These are phyloP conservation scores for Talaromyces sp. DNA, from an alignment of 2,329 filamentous ascomycete species.

Conservation along the genomic window DNA sequence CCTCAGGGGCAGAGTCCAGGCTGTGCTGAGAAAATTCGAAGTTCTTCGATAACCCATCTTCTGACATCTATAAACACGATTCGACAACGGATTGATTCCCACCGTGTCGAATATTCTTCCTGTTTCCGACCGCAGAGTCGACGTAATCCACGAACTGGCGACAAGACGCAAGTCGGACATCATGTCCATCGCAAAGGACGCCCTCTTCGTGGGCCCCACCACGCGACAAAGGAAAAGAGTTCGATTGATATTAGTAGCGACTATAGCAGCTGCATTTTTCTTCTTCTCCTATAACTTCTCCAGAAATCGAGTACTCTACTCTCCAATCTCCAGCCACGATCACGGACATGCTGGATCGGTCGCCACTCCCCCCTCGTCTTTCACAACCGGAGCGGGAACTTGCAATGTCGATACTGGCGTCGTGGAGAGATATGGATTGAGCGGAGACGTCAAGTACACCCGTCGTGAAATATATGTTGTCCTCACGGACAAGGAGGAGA, in stretches of 20 bases:
- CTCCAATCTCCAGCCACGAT: constrained; percentile 2
- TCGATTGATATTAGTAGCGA: constrained; percentile 9
- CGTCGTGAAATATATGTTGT: constrained; percentile 13
- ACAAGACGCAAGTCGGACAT: background rate
- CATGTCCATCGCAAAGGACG: constrained; percentile 14
- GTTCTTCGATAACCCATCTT: background rate
- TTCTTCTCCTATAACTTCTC: constrained; percentile 15
- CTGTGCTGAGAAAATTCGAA: background rate
- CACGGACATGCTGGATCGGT: background rate
- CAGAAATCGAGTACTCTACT: constrained; percentile 6
- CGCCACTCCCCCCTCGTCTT: background rate
- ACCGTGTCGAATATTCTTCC: background rate
- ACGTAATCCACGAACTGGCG: background rate
- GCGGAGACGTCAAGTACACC: constrained; percentile 9
- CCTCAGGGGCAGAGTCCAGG: constrained; percentile 1
- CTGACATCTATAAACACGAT: background rate
- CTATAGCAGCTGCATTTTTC: constrained; percentile 12
- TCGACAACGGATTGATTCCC: background rate
- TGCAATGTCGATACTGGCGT: constrained; percentile 13
- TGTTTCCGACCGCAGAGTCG: background rate
- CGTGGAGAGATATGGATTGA: constrained; percentile 9
- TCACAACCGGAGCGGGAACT: background rate
- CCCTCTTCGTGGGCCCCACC: constrained; percentile 9
- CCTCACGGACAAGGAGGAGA: constrained; percentile 11
- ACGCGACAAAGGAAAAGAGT: constrained; percentile 15